A percentile compares a stretch with the other conserved stretches of the same genome.
phyloP scores from a whole-genome alignment of 768 basidiomycete species.

The Mrakia frigida region DNA sequence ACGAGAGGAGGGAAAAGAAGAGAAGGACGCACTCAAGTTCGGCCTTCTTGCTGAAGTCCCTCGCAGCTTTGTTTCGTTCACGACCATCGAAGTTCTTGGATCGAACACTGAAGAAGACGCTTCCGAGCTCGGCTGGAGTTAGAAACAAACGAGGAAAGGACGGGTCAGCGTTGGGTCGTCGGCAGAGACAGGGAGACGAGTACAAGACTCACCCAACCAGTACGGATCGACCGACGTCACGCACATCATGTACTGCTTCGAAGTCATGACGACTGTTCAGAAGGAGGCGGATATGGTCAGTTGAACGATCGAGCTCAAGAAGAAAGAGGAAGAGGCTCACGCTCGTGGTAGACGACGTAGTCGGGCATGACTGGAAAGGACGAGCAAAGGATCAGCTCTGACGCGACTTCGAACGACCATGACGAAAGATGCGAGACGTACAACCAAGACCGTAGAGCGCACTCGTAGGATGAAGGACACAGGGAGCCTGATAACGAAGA shows the following conservation, averaged over 20 bases:
- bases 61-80: conserved; percentile 58
- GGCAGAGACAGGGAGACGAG: conserved; percentile 7
- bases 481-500: conserved; percentile 54
- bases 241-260: conserved; percentile 82
- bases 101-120: conserved; percentile 94
- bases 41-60: conserved; percentile 84
- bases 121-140: conserved; percentile 75
- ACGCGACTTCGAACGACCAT: background rate
- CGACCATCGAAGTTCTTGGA: conserved; percentile 96
- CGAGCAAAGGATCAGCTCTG: conserved; percentile 9
- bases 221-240: conserved; percentile 97
- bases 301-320: conserved; percentile 45
- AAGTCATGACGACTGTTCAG: conserved; percentile 33
- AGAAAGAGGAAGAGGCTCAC: conserved; percentile 33
- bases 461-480: conserved; percentile 93
- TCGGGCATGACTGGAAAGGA: conserved; percentile 72
- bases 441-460: conserved; percentile 94
- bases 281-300: conserved; percentile 28
- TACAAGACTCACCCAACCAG: conserved; percentile 71
- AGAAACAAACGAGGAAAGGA: background rate
- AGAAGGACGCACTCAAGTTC: conserved; percentile 59
- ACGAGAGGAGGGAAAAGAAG: background rate
- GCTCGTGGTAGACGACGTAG: conserved; percentile 94
- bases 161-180: background rate
- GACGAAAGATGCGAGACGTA: conserved; percentile 45